Conservation (phyloP, 169 alveolate genomes). For the Babesia ovis region DNA sequence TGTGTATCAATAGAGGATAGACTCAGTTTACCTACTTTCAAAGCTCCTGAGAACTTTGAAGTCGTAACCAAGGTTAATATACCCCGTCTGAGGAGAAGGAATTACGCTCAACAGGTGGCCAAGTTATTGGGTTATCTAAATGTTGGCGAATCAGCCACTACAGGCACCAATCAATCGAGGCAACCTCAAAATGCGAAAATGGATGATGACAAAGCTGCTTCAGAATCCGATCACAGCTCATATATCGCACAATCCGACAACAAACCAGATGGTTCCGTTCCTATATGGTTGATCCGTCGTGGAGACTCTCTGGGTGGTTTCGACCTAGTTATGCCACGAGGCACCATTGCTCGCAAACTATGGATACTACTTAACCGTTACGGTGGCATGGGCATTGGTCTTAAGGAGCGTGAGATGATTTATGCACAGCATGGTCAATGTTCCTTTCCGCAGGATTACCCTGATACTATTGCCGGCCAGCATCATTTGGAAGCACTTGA, state of each 20-base stretch:
- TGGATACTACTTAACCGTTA: constrained; percentile 57
- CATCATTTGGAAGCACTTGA: constrained; percentile 5
- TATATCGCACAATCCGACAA: not conserved
- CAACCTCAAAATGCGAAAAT: not conserved
- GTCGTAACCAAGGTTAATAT: constrained; percentile 23
- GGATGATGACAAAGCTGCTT: not conserved
- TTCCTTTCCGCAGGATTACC: constrained; percentile 67
- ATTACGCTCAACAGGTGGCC: constrained; percentile 39
- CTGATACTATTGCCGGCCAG: constrained; percentile 64
- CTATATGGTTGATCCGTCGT: constrained; percentile 54
- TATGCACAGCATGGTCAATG: constrained; percentile 26
- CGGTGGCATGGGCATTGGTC: constrained; percentile 61
- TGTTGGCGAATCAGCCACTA: not conserved
- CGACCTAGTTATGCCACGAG: constrained; percentile 55
- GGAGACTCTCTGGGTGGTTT: constrained; percentile 42
- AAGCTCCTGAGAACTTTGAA: not conserved
- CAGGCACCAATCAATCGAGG: not conserved
- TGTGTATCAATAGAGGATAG: constrained; percentile 21
- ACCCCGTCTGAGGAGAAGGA: constrained; percentile 30
- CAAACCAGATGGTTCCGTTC: constrained; percentile 4
- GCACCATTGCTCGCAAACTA: constrained; percentile 46
- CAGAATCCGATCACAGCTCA: not conserved
- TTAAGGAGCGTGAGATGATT: constrained; percentile 42
- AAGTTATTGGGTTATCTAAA: constrained; percentile 26
- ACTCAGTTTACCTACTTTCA: not conserved